Evolutionary conservation across 257 asterid genomes (phyloP).

Genomic region (Solanum verrucosum): DNA sequence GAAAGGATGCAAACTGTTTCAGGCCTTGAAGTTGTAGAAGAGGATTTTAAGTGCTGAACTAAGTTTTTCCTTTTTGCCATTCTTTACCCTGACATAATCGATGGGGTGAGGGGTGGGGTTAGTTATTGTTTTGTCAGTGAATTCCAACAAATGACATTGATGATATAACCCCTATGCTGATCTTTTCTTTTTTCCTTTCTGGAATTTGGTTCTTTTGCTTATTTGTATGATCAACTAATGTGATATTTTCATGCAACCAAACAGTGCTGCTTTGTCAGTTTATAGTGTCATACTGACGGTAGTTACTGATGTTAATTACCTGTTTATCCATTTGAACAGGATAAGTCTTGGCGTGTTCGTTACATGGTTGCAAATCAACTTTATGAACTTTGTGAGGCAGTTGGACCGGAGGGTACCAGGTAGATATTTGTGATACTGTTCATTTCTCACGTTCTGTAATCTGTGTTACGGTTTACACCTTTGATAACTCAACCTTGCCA

Average conservation of each 20-base stretch:
- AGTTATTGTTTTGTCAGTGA: background rate
- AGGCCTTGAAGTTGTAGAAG: background rate
- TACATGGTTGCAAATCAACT: slow-evolving; percentile 40
- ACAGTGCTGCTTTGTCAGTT: background rate
- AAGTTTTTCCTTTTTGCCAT: background rate
- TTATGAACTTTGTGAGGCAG: slow-evolving; percentile 36
- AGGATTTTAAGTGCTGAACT: background rate
- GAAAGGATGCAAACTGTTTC: background rate
- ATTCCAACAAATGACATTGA: background rate
- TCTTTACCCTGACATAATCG: background rate
- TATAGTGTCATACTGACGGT: background rate
- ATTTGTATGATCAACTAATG: background rate
- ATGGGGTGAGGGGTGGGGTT: background rate
- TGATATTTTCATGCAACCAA: background rate
- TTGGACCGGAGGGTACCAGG: slow-evolving; percentile 40
- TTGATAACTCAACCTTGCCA: background rate
- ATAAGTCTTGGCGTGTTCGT: slow-evolving; percentile 39
- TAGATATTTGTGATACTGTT: background rate
- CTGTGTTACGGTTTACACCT: background rate
- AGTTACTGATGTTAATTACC: background rate
- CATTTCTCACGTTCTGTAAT: background rate
- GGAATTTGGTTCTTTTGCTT: background rate
- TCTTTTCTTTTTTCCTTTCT: background rate
- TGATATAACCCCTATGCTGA: background rate
- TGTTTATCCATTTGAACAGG: slow-evolving; percentile 11